Base-by-base conservation (phyloP, 2,329 filamentous ascomycete genomes). In the Dothistroma pini region DNA sequence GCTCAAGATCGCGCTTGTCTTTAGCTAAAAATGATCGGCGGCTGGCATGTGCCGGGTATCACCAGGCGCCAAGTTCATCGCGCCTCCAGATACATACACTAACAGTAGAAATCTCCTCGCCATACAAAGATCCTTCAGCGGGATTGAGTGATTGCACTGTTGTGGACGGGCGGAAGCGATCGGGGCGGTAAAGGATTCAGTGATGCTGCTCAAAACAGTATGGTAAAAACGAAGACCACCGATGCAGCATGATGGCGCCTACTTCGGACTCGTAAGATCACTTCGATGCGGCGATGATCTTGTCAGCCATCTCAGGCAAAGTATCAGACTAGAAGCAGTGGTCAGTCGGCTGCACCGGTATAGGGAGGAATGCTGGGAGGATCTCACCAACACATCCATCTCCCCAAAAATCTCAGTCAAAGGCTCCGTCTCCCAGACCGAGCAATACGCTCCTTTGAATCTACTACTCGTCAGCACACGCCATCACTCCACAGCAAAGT, bases 391-490 rank as follows among this genome's bases (percentile, higher is more conserved):
- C 32, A 63, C 57, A 47, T 63, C 60, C 57, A 63, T 59, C 49
- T 59, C 55, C 1, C 62, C 72, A 1, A 84, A 85, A 0, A 85
- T 68, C 52, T 82, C 79, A 10, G 70, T 69, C 55, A 79, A 78
- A 2, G 76, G 70, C 67, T 84, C 81, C 56, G 78, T 77, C 67
- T 86, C 83, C 65, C 77, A 80, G 0, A 82, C 73, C 1, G 78
- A 77, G 64, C 80, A 83, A 71, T 83, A 85, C 0, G 83, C 82
- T 7, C 80, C 80, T 57, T 76, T 78, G 67, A 84, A 69, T 80
- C 81, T 76, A 56, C 75, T 76, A 57, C 75, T 76, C n/a, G 83
- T 83, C 4, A 51, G 81, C 80, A 22, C 76, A 76, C 0, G 82
- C 9, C 29, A 22, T 49, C 38, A 47, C 22, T 32, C 14, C 41